phyloP scores from a whole-genome alignment of 1,284 basidiomycete genomes.

The Puccinia hordei region DNA sequence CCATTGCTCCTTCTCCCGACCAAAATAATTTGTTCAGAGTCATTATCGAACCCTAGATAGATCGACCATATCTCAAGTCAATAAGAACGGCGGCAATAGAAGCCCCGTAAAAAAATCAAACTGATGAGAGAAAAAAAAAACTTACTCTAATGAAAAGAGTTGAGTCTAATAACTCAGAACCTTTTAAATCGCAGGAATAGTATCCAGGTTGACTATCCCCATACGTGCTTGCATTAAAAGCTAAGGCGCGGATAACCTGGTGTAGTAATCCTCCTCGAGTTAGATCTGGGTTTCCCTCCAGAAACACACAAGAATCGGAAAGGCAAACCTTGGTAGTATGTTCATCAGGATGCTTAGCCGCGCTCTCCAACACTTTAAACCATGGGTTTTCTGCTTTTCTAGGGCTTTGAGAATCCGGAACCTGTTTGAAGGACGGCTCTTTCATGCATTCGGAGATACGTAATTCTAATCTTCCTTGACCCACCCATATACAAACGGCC shows the following conservation, averaged over 20 bases:
- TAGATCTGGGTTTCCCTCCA: neutral
- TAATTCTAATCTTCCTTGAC: constrained; percentile 19
- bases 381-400: constrained; percentile 12
- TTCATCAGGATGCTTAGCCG: constrained; percentile 41
- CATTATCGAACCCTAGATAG: constrained; percentile 29
- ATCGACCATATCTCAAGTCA: neutral
- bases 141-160: constrained; percentile 22
- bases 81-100: too few relatives aligned
- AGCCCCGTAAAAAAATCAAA: neutral
- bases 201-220: constrained; percentile 16
- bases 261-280: neutral
- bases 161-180: constrained; percentile 32
- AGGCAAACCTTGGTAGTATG: constrained; percentile 46
- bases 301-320: constrained; percentile 3
- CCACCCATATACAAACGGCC: constrained; percentile 35
- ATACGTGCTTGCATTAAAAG: constrained; percentile 16
- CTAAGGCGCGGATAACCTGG: constrained; percentile 27
- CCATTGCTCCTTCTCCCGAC: constrained; percentile 1
- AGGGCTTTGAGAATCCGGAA: constrained; percentile 3
- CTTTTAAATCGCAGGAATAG: constrained; percentile 33
- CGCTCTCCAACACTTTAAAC: constrained; percentile 31
- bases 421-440: constrained; percentile 6
- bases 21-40: constrained; percentile 38
- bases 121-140: neutral
- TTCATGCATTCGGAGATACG: constrained; percentile 27